These are phyloP conservation scores for Agrocybe praecox DNA, from an alignment of 768 basidiomycete genomes.

Conservation along the genomic window DNA sequence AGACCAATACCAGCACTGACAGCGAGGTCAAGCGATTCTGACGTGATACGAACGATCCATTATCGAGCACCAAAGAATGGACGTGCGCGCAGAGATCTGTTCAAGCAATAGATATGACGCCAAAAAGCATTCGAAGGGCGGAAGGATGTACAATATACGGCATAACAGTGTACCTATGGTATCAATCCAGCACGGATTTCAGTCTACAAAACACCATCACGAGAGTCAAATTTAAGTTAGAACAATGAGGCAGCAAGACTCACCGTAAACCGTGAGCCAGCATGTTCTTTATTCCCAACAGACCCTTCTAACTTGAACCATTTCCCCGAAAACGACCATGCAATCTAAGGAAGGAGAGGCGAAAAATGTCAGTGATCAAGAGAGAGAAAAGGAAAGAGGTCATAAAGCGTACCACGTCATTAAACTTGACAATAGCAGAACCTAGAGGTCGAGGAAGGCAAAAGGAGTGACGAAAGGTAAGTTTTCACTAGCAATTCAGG, in stretches of 20 bases:
- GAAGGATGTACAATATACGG: slow-evolving; percentile 68
- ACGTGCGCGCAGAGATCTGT: slow-evolving; percentile 84
- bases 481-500: no score
- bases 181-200: slow-evolving; percentile 80
- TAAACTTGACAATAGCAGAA: slow-evolving; percentile 16
- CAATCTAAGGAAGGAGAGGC: slow-evolving; percentile 41
- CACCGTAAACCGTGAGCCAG: slow-evolving; percentile 65
- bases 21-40: slow-evolving; percentile 81
- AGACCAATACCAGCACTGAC: slow-evolving; percentile 88
- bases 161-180: slow-evolving; percentile 85
- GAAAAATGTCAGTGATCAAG: slow-evolving; percentile 6
- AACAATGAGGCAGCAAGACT: slow-evolving; percentile 5
- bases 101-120: slow-evolving; percentile 8
- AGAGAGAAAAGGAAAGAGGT: slow-evolving; percentile 8
- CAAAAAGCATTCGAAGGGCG: background rate
- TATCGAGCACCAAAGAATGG: slow-evolving; percentile 84
- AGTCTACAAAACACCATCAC: slow-evolving; percentile 44
- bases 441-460: slow-evolving; percentile 2
- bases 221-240: background rate
- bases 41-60: slow-evolving; percentile 89
- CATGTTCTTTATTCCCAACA: slow-evolving; percentile 62
- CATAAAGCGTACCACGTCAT: slow-evolving; percentile 30
- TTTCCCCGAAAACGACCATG: slow-evolving; percentile 50
- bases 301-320: slow-evolving; percentile 79
- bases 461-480: no score